phyloP scores from a whole-genome alignment of 345 rosid genomes.

The rapeseed (Brassica napus) region Da-Ae NC_063447.1:4719001-4719500 shows the following conservation, averaged over 20 bases:
- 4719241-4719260: constrained; percentile 54
- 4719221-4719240: constrained; percentile 48
- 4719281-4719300: constrained; percentile 53
- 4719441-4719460: background rate
- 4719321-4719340: too few relatives aligned
- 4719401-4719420: background rate
- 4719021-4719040: constrained; percentile 55
- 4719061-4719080: constrained; percentile 41
- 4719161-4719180: constrained; percentile 46
- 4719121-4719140: constrained; percentile 41
- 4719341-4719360: background rate
- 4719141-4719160: constrained; percentile 47
- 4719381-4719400: background rate
- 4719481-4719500: constrained; percentile 60
- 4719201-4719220: constrained; percentile 39
- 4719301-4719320: constrained; percentile 19
- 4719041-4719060: constrained; percentile 76
- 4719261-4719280: constrained; percentile 47
- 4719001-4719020: background rate
- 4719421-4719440: background rate
- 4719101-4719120: constrained; percentile 43
- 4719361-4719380: background rate
- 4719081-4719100: constrained; percentile 48
- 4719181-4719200: constrained; percentile 42
- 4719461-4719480: constrained; percentile 45